These are phyloP conservation scores for Thuja plicata DNA, from an alignment of 83 land plant genomes.

Conservation along the genomic window DNA sequence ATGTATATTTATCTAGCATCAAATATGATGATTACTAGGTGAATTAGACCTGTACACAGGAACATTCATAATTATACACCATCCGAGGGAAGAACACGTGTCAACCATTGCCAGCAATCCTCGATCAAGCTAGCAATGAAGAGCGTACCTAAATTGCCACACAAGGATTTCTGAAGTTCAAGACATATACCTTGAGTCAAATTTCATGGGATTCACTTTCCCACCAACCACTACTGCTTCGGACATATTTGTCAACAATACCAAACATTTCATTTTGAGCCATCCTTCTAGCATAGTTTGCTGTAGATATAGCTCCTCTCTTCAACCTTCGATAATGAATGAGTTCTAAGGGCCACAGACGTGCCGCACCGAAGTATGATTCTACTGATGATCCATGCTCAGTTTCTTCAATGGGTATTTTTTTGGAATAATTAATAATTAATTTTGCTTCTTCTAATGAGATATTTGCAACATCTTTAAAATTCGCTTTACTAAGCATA, in stretches of 20 bases:
- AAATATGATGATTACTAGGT: neutral
- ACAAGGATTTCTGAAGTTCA: neutral
- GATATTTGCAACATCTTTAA: conserved; percentile 6
- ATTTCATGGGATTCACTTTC: conserved; percentile 19
- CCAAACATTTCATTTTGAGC: conserved; percentile 61
- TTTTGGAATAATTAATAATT: conserved; percentile 32
- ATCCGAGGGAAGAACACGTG: neutral
- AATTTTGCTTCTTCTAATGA: conserved; percentile 26
- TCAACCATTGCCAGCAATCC: neutral
- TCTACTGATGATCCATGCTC: conserved; percentile 19
- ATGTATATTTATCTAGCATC: neutral
- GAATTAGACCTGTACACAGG: neutral
- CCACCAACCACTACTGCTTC: conserved; percentile 74
- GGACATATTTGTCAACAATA: conserved; percentile 48
- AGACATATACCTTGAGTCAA: neutral
- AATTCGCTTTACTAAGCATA: neutral
- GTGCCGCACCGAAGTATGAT: conserved; percentile 45
- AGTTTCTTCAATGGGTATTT: conserved; percentile 19
- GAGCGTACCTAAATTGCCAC: neutral
- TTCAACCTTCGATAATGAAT: conserved; percentile 48
- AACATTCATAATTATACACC: neutral
- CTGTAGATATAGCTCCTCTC: conserved; percentile 58
- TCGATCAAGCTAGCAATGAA: neutral
- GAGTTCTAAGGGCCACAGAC: conserved; percentile 54
- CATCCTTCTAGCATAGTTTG: conserved; percentile 44